Evolutionary conservation across 2,329 filamentous ascomycete species (phyloP).

Genomic region (Paecilomyces niveus): DNA sequence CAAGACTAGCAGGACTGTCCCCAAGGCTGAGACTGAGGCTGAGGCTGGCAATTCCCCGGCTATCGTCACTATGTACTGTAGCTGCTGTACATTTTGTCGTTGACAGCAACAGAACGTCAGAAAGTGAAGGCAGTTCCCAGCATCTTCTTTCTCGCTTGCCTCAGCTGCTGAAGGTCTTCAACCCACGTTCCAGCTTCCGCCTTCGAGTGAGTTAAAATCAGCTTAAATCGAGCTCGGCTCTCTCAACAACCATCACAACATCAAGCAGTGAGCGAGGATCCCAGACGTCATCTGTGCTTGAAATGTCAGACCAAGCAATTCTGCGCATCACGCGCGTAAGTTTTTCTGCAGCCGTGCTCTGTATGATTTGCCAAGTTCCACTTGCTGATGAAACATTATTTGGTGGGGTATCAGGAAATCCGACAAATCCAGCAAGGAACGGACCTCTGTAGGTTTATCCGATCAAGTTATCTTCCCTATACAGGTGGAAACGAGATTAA

Average conservation of each 20-base stretch:
- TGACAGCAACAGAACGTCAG: slow-evolving; percentile 1
- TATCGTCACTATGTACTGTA: neutral
- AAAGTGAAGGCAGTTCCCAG: neutral
- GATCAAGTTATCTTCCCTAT: neutral
- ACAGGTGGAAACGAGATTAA: slow-evolving; percentile 3
- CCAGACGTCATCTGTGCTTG: neutral
- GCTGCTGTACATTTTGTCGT: neutral
- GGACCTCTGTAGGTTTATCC: slow-evolving; percentile 64
- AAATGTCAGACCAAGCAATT: slow-evolving; percentile 77
- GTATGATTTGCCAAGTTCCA: neutral
- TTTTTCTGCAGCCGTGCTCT: slow-evolving; percentile 6
- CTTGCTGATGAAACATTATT: slow-evolving; percentile 10
- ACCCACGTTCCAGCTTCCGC: neutral
- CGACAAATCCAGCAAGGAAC: slow-evolving; percentile 74
- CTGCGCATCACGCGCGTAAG: slow-evolving; percentile 77
- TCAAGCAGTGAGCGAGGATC: neutral
- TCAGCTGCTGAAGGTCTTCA: neutral
- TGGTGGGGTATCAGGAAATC: slow-evolving; percentile 57
- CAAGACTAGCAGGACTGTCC: neutral
- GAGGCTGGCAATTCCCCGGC: neutral
- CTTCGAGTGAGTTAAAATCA: neutral
- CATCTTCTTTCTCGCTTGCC: neutral
- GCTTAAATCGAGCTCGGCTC: neutral
- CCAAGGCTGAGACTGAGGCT: neutral
- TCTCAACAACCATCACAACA: slow-evolving; percentile 4